Evolutionary conservation across 768 basidiomycete genomes (phyloP).

Genomic region (Boletus speciosus): DNA sequence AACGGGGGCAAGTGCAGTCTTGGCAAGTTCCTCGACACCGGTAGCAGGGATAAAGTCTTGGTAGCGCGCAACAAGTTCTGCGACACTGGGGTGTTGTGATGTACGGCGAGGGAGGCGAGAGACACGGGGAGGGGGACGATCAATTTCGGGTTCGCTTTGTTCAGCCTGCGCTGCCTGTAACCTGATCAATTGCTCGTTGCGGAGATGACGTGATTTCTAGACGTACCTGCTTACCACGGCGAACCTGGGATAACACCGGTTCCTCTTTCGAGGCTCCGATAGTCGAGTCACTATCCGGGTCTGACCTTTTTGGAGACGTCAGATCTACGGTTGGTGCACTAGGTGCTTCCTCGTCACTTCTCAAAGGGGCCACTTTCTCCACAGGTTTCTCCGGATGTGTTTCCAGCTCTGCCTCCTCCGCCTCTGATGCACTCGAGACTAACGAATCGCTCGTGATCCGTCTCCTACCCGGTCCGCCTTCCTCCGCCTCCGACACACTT

Average conservation of each 20-base stretch:
- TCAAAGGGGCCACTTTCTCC: slow-evolving; percentile 15
- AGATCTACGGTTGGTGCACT: slow-evolving; percentile 8
- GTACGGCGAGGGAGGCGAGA: slow-evolving; percentile 67
- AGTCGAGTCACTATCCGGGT: slow-evolving; percentile 80
- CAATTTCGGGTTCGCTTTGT: slow-evolving; percentile 16
- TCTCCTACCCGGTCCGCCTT: slow-evolving; percentile 43
- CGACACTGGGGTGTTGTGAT: slow-evolving; percentile 61
- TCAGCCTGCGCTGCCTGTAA: slow-evolving; percentile 23
- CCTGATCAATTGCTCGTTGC: slow-evolving; percentile 7
- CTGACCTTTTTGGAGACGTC: slow-evolving; percentile 41
- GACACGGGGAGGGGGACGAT: slow-evolving; percentile 29
- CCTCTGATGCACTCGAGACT: slow-evolving; percentile 68
- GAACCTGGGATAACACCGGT: slow-evolving; percentile 11
- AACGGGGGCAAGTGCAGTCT: slow-evolving; percentile 63
- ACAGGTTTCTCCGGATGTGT: slow-evolving; percentile 20
- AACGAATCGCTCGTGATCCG: slow-evolving; percentile 54
- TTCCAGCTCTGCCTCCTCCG: slow-evolving; percentile 59
- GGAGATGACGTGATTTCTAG: neutral
- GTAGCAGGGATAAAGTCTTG: slow-evolving; percentile 73
- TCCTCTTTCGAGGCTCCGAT: slow-evolving; percentile 55
- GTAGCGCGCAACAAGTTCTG: slow-evolving; percentile 81
- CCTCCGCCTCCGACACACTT: slow-evolving; percentile 73
- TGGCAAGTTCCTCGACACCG: slow-evolving; percentile 67
- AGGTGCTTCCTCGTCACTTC: slow-evolving; percentile 18
- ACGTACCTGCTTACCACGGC: slow-evolving; percentile 28